A percentile compares a stretch with the other conserved stretches of the same genome.
Conservation (phyloP, 192 early-diverging fungal species). For the Coemansia sp. region DNA sequence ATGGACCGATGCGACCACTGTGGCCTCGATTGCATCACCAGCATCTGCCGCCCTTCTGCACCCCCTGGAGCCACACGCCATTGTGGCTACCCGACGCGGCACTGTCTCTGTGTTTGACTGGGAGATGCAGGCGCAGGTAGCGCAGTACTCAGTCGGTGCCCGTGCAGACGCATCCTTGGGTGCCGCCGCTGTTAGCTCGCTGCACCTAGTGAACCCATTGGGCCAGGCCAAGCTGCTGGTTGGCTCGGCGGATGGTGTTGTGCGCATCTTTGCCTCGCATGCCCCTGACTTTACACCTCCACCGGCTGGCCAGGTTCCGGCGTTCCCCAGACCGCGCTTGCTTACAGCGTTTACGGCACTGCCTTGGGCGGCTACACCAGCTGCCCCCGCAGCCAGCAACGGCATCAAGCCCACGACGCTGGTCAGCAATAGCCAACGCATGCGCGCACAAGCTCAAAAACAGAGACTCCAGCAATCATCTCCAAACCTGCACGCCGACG, state of each 20-base stretch:
- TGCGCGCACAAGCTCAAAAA: background rate
- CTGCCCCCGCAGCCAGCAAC: background rate
- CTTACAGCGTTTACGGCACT: slow-evolving; percentile 38
- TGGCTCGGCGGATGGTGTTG: slow-evolving; percentile 40
- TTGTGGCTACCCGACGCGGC: slow-evolving; percentile 69
- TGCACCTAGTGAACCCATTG: slow-evolving; percentile 91
- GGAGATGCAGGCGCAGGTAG: slow-evolving; percentile 40
- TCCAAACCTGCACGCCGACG: too few relatives aligned
- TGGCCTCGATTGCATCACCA: slow-evolving; percentile 6
- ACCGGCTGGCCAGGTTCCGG: slow-evolving; percentile 10
- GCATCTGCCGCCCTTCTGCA: slow-evolving; percentile 61
- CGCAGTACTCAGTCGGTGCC: slow-evolving; percentile 19
- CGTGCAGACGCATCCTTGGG: background rate
- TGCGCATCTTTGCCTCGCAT: slow-evolving; percentile 48
- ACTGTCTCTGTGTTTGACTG: slow-evolving; percentile 50
- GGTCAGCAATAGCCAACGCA: slow-evolving; percentile 1
- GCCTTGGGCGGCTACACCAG: slow-evolving; percentile 22
- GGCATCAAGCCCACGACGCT: slow-evolving; percentile 1
- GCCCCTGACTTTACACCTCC: slow-evolving; percentile 34
- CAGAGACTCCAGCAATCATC: too few relatives aligned
- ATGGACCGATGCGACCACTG: slow-evolving; percentile 37
- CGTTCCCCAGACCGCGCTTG: slow-evolving; percentile 38
- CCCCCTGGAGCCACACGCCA: slow-evolving; percentile 79
- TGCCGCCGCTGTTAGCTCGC: slow-evolving; percentile 55
- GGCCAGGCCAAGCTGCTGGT: slow-evolving; percentile 76